Evolutionary conservation across 1,284 basidiomycete genomes (phyloP).

Genomic region (Ustilago esculenta): DNA sequence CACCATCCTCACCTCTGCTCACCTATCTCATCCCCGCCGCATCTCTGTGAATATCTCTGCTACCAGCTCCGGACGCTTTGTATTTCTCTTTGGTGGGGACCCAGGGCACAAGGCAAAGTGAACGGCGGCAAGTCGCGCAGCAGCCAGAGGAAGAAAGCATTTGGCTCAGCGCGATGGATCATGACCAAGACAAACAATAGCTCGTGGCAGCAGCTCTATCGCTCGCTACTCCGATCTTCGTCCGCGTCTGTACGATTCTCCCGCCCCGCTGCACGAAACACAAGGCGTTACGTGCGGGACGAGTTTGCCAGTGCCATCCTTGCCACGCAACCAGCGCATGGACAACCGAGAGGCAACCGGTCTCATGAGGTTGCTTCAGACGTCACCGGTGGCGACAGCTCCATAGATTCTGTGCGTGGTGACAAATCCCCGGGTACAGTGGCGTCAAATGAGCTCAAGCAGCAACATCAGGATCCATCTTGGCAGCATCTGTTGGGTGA

Average conservation of each 20-base stretch:
- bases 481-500: neutral
- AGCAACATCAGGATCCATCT: neutral
- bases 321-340: neutral
- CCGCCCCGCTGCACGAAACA: constrained; percentile 45
- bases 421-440: no score
- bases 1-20: no score
- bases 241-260: constrained; percentile 42
- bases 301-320: constrained; percentile 19
- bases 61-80: no score
- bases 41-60: no score
- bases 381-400: neutral
- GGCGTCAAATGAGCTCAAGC: no score
- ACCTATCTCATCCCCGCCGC: no score
- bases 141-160: neutral
- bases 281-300: constrained; percentile 41
- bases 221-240: constrained; percentile 26
- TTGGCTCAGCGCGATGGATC: neutral
- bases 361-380: neutral
- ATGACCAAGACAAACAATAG: neutral
- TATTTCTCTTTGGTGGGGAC: no score
- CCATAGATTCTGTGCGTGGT: no score
- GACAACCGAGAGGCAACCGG: neutral
- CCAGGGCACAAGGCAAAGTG: no score
- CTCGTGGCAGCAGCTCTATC: constrained; percentile 23
- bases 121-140: no score